Evolutionary conservation across 2,329 filamentous ascomycete species (phyloP).

Genomic region (Immersiporthe knoxdaviesiana): DNA sequence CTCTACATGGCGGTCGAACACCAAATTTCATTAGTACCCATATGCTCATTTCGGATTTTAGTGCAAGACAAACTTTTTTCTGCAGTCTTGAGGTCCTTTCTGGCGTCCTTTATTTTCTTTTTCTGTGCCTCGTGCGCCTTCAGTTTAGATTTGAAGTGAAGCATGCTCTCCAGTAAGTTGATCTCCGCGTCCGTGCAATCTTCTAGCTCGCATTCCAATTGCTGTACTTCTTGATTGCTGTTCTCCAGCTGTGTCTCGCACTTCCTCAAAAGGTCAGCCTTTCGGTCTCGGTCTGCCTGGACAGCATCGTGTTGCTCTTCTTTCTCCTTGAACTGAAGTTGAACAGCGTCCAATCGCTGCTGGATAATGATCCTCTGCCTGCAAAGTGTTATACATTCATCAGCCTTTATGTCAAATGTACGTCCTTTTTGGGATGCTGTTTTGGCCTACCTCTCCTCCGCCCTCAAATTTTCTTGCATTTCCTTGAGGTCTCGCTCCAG

Average conservation of each 20-base stretch:
- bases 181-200: neutral
- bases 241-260: neutral
- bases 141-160: no score
- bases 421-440: no score
- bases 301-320: neutral
- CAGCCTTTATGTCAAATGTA: no score
- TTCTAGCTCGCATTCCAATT: neutral
- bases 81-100: neutral
- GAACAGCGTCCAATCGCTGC: neutral
- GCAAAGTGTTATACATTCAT: neutral
- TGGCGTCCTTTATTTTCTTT: neutral
- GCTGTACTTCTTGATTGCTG: neutral
- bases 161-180: no score
- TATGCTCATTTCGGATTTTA: neutral
- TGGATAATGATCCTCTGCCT: neutral
- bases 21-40: neutral
- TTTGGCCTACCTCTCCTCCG: neutral
- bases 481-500: neutral
- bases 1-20: neutral
- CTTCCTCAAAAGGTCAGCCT: neutral
- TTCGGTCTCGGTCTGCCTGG: neutral
- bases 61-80: neutral
- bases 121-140: no score
- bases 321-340: neutral
- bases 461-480: neutral